Evolutionary conservation across 129 eudicot genomes (phyloP).

Genomic region (Centaurea solstitialis): DNA sequence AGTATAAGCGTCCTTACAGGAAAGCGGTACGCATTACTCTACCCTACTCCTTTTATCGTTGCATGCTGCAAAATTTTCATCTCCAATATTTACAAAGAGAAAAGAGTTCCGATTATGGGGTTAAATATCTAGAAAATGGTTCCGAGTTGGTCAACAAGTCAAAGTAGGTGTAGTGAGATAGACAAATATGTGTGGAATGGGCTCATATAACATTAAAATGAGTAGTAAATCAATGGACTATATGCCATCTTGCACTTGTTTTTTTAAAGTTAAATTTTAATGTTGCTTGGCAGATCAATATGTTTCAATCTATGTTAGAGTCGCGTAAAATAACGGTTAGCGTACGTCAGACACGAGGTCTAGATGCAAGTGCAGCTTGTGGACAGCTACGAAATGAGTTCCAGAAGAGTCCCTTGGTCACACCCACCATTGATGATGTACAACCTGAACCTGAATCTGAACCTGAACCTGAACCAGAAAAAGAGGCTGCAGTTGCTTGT

Average conservation of each 20-base stretch:
- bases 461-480: conserved; percentile 1
- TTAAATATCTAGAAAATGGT: not conserved
- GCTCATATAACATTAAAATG: not conserved
- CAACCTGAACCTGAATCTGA: conserved; percentile 29
- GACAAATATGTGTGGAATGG: not conserved
- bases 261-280: not conserved
- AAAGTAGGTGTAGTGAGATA: not conserved
- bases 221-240: not conserved
- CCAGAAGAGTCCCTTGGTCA: conserved; percentile 77
- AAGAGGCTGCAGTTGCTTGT: conserved; percentile 42
- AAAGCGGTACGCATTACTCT: conserved; percentile 59
- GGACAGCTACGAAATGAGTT: conserved; percentile 92
- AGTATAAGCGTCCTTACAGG: conserved; percentile 77
- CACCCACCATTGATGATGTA: conserved; percentile 30
- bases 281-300: conserved; percentile 49
- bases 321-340: conserved; percentile 84
- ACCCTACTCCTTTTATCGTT: not conserved
- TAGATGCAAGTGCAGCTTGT: conserved; percentile 98
- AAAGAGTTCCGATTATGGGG: not conserved
- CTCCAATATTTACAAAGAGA: not conserved
- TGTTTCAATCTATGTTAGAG: conserved; percentile 74
- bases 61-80: not conserved
- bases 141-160: not conserved
- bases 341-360: conserved; percentile 96
- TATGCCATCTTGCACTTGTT: not conserved